Evolutionary conservation across 768 basidiomycete genomes (phyloP).

Genomic region (Tylopilus balloui): DNA sequence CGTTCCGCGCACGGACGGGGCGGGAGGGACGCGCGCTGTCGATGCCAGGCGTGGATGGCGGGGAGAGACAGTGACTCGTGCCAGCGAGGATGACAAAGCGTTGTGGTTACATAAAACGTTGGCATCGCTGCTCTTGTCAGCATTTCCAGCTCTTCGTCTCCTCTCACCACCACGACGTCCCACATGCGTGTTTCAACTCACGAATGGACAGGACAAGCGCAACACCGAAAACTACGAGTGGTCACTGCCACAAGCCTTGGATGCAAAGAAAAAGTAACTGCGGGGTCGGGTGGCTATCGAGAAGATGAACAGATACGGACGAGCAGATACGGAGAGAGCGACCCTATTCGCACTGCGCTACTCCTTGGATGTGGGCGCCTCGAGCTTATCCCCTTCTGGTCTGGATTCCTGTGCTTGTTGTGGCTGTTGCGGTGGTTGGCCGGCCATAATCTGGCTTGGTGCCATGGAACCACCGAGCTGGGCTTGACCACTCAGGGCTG

Average conservation of each 20-base stretch:
- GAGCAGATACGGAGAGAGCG: neutral
- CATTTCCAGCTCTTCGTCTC: slow-evolving; percentile 31
- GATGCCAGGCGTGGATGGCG: too few relatives aligned
- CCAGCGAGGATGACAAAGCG: slow-evolving; percentile 30
- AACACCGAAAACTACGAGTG: slow-evolving; percentile 1
- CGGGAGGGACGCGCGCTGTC: too few relatives aligned
- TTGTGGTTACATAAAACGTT: slow-evolving; percentile 34
- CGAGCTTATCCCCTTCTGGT: slow-evolving; percentile 27
- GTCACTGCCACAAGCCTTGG: slow-evolving; percentile 14
- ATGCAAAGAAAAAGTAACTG: slow-evolving; percentile 13
- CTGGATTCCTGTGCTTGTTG: slow-evolving; percentile 20
- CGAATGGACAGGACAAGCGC: neutral
- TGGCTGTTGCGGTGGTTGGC: slow-evolving; percentile 19
- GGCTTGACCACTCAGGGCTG: slow-evolving; percentile 49
- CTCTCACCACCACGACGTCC: slow-evolving; percentile 30
- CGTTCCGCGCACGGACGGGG: too few relatives aligned
- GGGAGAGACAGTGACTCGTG: too few relatives aligned
- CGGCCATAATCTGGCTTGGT: slow-evolving; percentile 25
- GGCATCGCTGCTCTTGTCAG: slow-evolving; percentile 31
- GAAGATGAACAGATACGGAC: slow-evolving; percentile 3
- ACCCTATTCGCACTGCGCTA: slow-evolving; percentile 2
- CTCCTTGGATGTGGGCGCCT: slow-evolving; percentile 24
- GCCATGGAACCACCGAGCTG: slow-evolving; percentile 33
- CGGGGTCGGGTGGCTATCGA: slow-evolving; percentile 1
- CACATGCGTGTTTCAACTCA: neutral